A percentile compares a stretch with the other conserved stretches of the same genome.
These are phyloP conservation scores for Neurospora tetraspora DNA, from an alignment of 495 filamentous ascomycete genomes.

Conservation along the genomic window DNA sequence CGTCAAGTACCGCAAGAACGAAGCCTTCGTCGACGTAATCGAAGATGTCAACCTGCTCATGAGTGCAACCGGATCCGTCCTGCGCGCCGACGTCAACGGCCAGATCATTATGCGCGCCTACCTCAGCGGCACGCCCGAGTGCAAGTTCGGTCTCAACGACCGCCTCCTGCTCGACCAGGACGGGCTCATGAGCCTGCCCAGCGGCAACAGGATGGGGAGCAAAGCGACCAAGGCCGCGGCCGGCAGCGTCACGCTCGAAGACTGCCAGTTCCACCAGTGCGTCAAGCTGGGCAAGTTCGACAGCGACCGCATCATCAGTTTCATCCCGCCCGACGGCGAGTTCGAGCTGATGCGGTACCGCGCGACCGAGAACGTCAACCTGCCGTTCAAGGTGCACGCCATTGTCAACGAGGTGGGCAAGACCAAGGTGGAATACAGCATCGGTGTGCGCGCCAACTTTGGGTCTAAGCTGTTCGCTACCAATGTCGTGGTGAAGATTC, in stretches of 20 bases:
- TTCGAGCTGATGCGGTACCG: slow-evolving; percentile 99
- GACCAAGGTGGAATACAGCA: slow-evolving; percentile 97
- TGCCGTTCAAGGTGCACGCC: slow-evolving; percentile 97
- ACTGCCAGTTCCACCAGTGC: slow-evolving; percentile 99
- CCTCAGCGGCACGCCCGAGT: slow-evolving; percentile 91
- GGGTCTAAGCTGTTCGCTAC: slow-evolving; percentile 94
- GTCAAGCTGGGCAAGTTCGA: slow-evolving; percentile 97
- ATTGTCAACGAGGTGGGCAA: slow-evolving; percentile 97
- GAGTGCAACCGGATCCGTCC: slow-evolving; percentile 89
- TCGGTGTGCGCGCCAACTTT: slow-evolving; percentile 95
- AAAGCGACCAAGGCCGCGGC: slow-evolving; percentile 93
- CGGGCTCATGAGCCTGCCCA: slow-evolving; percentile 50
- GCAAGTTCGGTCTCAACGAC: slow-evolving; percentile 98
- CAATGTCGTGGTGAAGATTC: slow-evolving; percentile 91
- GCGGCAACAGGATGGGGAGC: slow-evolving; percentile 58
- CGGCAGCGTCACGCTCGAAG: slow-evolving; percentile 90
- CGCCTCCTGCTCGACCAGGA: slow-evolving; percentile 83
- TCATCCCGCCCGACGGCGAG: slow-evolving; percentile 95
- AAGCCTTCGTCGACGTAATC: slow-evolving; percentile 56
- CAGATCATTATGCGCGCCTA: slow-evolving; percentile 99
- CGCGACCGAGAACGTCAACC: slow-evolving; percentile 98
- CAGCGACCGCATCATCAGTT: slow-evolving; percentile 93
- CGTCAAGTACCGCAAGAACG: slow-evolving; percentile 99
- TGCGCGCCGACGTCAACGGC: slow-evolving; percentile 93
- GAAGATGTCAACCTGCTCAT: slow-evolving; percentile 99